Percentiles rank a stretch among this genome's conserved stretches.
These are phyloP conservation scores for Eucalyptus camaldulensis DNA, from an alignment of 345 rosid genomes.

Conservation along the genomic window DNA sequence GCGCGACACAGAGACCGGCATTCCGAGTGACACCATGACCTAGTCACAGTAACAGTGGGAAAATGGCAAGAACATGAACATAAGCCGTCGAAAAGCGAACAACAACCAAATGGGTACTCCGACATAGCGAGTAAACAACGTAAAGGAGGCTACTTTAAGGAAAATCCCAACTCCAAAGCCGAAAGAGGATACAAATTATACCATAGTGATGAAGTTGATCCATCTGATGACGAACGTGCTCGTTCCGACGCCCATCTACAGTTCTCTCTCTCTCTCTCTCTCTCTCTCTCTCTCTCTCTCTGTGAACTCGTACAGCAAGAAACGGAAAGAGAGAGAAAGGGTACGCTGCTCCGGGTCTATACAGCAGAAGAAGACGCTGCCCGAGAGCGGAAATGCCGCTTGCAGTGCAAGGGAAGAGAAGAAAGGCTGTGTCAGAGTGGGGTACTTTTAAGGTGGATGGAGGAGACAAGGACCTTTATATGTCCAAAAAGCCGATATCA, in stretches of 20 bases:
- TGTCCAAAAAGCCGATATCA: neutral
- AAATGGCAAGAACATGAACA: neutral
- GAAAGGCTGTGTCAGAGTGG: neutral
- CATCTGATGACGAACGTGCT: constrained; percentile 87
- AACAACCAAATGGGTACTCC: neutral
- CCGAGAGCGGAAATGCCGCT: neutral
- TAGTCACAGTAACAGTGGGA: neutral
- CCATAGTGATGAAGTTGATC: constrained; percentile 92
- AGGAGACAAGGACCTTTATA: neutral
- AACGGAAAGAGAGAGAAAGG: neutral
- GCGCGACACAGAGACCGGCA: neutral
- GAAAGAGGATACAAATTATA: constrained; percentile 1
- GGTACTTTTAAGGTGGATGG: neutral
- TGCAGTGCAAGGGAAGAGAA: constrained; percentile 8
- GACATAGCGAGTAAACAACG: neutral
- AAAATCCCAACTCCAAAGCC: neutral
- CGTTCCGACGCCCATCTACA: constrained; percentile 62
- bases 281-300: neutral
- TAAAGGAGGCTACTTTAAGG: neutral
- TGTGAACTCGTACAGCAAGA: neutral
- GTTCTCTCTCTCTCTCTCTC: neutral
- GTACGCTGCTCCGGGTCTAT: neutral
- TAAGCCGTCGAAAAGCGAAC: neutral
- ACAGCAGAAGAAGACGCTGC: neutral
- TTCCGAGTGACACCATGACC: neutral